Evolutionary conservation across 768 basidiomycete genomes (phyloP).

Genomic region (Mrakia hoshinonis): DNA sequence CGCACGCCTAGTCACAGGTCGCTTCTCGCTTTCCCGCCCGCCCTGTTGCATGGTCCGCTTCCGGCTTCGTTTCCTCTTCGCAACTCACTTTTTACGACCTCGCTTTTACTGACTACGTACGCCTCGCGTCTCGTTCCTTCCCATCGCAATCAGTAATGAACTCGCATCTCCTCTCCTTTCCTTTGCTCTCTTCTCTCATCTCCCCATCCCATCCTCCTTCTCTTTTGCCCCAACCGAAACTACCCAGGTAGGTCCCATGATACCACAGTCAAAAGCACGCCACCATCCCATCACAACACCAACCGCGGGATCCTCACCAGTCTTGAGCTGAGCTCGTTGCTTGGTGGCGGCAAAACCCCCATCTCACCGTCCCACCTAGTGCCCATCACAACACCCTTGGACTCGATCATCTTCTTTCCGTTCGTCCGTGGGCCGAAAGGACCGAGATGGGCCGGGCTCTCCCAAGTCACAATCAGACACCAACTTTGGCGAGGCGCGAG

Average conservation of each 20-base stretch:
- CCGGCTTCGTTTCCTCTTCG: neutral
- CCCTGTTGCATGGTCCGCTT: neutral
- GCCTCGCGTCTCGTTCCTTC: too few species aligned
- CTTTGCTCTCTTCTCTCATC: neutral
- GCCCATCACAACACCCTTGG: too few species aligned
- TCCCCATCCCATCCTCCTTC: neutral
- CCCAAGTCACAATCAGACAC: too few species aligned
- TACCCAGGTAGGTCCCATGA: too few species aligned
- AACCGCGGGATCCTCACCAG: too few species aligned
- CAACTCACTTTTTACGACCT: neutral
- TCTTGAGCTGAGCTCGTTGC: too few species aligned
- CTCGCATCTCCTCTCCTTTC: neutral
- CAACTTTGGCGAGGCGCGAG: too few species aligned
- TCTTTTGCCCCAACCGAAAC: neutral
- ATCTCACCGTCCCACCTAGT: too few species aligned
- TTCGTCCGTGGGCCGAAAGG: neutral
- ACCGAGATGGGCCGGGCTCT: slow-evolving; percentile 5
- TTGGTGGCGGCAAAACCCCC: too few species aligned
- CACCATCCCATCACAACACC: too few species aligned
- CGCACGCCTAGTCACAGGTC: too few species aligned
- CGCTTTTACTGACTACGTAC: neutral
- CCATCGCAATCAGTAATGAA: neutral
- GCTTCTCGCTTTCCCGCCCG: neutral
- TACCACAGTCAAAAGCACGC: too few species aligned
- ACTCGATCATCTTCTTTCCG: neutral